A percentile compares a stretch with the other conserved stretches of the same genome.
phyloP scores from a whole-genome alignment of 805 yeast species.

The Teunomyces stri region DNA sequence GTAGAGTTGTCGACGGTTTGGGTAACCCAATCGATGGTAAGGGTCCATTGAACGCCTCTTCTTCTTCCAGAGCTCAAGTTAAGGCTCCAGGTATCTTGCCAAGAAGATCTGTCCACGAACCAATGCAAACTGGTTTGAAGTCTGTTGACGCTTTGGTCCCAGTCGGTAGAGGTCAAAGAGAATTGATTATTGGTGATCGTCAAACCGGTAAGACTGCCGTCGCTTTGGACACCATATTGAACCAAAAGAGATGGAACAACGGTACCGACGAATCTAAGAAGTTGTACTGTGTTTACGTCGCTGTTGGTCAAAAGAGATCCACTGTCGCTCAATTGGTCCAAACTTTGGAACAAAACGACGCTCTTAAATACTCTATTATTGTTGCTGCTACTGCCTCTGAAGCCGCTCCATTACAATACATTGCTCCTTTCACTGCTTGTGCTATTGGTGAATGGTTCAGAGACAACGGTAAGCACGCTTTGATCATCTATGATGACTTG shows the following conservation, averaged over 20 bases:
- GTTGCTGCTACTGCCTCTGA: conserved; percentile 99
- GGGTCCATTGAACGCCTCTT: conserved; percentile 90
- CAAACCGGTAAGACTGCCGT: conserved; percentile 99
- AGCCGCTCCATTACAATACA: conserved; percentile 99
- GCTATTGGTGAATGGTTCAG: conserved; percentile 99
- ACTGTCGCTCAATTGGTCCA: conserved; percentile 99
- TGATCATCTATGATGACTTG: conserved; percentile 95
- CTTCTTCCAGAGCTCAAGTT: conserved; percentile 92
- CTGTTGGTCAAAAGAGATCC: conserved; percentile 99
- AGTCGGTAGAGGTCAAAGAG: conserved; percentile 99
- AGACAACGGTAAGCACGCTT: conserved; percentile 98
- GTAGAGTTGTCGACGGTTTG: conserved; percentile 99
- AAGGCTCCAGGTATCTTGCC: conserved; percentile 99
- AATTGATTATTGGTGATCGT: conserved; percentile 99
- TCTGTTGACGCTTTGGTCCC: conserved; percentile 99
- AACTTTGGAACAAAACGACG: conserved; percentile 97
- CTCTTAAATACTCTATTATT: conserved; percentile 94
- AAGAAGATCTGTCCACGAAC: conserved; percentile 97
- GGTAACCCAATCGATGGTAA: conserved; percentile 99
- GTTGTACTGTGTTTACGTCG: conserved; percentile 99
- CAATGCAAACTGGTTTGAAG: conserved; percentile 99
- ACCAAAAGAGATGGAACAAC: conserved; percentile 98
- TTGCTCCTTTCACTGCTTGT: conserved; percentile 99
- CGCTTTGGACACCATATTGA: conserved; percentile 95
- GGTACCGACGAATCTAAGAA: conserved; percentile 95